phyloP scores from a whole-genome alignment of 2,329 filamentous ascomycete species.

The Fusarium napiforme region DNA sequence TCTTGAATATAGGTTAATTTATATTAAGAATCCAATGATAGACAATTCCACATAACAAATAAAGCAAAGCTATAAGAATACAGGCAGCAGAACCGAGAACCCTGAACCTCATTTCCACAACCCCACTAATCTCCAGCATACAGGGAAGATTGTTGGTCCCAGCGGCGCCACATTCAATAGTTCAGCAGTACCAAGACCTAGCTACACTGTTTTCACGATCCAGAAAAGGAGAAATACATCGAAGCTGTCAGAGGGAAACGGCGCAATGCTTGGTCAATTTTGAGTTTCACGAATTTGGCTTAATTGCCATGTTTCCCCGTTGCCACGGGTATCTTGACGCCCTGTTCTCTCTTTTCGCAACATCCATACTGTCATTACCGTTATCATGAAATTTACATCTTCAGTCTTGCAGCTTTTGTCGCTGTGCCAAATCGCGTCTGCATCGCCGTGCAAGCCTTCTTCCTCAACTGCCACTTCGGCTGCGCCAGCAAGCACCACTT shows the following conservation, averaged over 20 bases:
- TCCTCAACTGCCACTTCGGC: neutral
- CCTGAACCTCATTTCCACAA: neutral
- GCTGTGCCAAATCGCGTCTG: neutral
- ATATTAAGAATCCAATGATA: neutral
- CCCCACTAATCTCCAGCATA: neutral
- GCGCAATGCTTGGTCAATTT: rapidly evolving
- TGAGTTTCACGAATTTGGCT: neutral
- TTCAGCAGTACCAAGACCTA: neutral
- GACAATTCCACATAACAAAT: rapidly evolving
- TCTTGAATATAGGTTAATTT: rapidly evolving
- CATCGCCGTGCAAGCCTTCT: constrained; percentile 4
- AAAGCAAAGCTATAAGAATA: neutral
- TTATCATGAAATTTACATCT: neutral
- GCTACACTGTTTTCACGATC: neutral
- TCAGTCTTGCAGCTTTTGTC: neutral
- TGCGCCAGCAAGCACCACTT: neutral
- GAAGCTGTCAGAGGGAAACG: neutral
- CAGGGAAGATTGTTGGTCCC: neutral
- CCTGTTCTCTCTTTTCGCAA: neutral
- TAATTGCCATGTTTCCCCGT: neutral
- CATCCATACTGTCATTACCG: neutral
- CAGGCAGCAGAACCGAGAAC: neutral
- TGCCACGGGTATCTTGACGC: no score
- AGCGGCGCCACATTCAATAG: neutral
- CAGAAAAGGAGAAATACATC: neutral